Conservation (phyloP, 495 filamentous ascomycete genomes). For the Aspergillus haitiensis region DNA sequence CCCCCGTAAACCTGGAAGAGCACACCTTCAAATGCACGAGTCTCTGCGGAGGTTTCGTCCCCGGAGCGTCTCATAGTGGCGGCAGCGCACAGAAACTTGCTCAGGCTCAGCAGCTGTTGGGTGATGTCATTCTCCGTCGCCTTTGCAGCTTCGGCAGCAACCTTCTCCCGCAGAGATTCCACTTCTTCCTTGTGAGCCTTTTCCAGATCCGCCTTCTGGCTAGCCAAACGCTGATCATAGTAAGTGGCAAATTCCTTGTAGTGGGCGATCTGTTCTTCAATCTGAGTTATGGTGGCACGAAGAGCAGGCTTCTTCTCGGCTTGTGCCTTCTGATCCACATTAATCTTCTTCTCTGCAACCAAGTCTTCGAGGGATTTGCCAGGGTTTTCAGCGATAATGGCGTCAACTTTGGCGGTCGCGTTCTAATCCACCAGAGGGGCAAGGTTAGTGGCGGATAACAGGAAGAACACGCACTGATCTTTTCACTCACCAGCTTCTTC, state of each 20-base stretch:
- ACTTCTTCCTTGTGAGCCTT: conserved; percentile 69
- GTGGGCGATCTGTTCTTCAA: conserved; percentile 79
- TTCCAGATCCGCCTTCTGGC: conserved; percentile 72
- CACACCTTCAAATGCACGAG: conserved; percentile 84
- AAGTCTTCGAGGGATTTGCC: conserved; percentile 80
- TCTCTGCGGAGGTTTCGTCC: conserved; percentile 68
- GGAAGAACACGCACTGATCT: conserved; percentile 3
- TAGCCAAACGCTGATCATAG: conserved; percentile 64
- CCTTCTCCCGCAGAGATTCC: conserved; percentile 65
- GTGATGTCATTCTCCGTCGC: conserved; percentile 54
- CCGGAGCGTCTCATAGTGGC: conserved; percentile 66
- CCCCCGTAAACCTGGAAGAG: conserved; percentile 88
- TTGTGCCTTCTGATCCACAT: conserved; percentile 87
- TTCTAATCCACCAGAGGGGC: conserved; percentile 49
- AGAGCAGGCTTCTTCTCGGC: conserved; percentile 86
- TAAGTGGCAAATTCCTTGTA: conserved; percentile 81
- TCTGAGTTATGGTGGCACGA: conserved; percentile 67
- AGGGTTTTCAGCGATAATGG: conserved; percentile 73
- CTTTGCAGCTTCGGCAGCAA: conserved; percentile 60
- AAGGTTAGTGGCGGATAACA: conserved; percentile 15
- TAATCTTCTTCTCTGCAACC: conserved; percentile 79
- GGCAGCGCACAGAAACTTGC: conserved; percentile 77
- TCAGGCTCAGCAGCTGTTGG: conserved; percentile 62
- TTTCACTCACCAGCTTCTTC: conserved; percentile 78
- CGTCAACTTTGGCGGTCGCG: conserved; percentile 74